These are phyloP conservation scores for Aspergillus fumigatus DNA, from an alignment of 2,329 filamentous ascomycete species.

Conservation along the genomic window DNA sequence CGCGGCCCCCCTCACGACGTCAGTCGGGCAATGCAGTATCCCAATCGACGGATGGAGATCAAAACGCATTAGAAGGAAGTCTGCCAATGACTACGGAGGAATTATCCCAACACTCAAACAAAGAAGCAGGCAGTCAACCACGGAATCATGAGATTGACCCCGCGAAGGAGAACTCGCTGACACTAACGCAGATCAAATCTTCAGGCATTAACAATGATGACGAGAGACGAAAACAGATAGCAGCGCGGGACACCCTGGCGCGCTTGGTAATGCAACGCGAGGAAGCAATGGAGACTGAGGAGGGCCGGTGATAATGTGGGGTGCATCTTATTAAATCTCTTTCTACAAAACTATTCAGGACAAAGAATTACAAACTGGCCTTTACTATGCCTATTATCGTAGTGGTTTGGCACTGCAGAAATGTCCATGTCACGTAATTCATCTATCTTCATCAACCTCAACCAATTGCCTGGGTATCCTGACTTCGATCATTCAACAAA, in stretches of 20 bases:
- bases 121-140: not conserved
- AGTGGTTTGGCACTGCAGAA: not conserved
- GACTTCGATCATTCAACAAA: not conserved
- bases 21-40: not conserved
- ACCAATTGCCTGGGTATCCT: not conserved
- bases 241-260: constrained; percentile 31
- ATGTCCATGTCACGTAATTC: not conserved
- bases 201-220: constrained; percentile 9
- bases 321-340: not conserved
- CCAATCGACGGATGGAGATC: not conserved
- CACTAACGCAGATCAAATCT: not conserved
- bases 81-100: not conserved
- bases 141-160: not conserved
- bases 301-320: constrained; percentile 12
- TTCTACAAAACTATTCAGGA: not conserved
- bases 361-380: not conserved
- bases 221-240: constrained; percentile 30
- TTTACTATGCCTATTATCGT: not conserved
- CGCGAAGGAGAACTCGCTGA: constrained; percentile 12
- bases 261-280: constrained; percentile 37
- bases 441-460: not conserved
- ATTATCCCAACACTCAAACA: not conserved
- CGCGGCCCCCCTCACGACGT: constrained; percentile 7
- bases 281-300: constrained; percentile 34
- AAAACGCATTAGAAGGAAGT: not conserved